phyloP scores from a whole-genome alignment of 1,284 basidiomycete genomes.

The Leccinum fallax region DNA sequence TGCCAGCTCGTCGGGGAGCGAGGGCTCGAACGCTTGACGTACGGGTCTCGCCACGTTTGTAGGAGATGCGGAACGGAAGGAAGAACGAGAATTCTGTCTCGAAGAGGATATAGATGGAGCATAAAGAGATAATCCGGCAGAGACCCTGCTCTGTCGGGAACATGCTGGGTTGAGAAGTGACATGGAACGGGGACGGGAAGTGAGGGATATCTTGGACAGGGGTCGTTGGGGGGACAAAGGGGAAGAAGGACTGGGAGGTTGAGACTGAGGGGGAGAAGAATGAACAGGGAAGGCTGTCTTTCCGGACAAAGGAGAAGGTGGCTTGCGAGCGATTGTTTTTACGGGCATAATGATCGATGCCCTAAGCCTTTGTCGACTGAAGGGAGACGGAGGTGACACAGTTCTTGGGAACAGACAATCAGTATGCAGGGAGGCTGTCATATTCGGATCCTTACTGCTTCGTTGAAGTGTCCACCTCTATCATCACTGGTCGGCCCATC shows the following conservation, averaged over 20 bases:
- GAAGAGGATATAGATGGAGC: conserved; percentile 16
- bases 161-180: conserved; percentile 15
- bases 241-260: conserved; percentile 38
- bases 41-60: conserved; percentile 50
- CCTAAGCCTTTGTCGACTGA: conserved; percentile 49
- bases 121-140: conserved; percentile 25
- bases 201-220: conserved; percentile 33
- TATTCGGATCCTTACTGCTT: conserved; percentile 15
- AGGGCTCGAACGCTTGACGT: conserved; percentile 62
- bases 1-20: conserved; percentile 70
- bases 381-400: conserved; percentile 29
- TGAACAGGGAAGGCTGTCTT: conserved; percentile 24
- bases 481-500: conserved; percentile 34
- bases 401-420: conserved; percentile 10
- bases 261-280: conserved; percentile 41
- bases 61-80: conserved; percentile 36
- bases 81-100: conserved; percentile 18
- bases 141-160: conserved; percentile 23
- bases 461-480: conserved; percentile 4
- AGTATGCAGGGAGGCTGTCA: background rate
- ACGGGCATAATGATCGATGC: conserved; percentile 54
- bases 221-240: conserved; percentile 20
- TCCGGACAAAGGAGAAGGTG: conserved; percentile 38
- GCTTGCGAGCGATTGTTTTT: conserved; percentile 38
- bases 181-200: background rate